Percentiles rank a stretch among this genome's conserved stretches.
These are phyloP conservation scores for Dactylella cylindrospora DNA, from an alignment of 2,329 filamentous ascomycete species.

Conservation along the genomic window DNA sequence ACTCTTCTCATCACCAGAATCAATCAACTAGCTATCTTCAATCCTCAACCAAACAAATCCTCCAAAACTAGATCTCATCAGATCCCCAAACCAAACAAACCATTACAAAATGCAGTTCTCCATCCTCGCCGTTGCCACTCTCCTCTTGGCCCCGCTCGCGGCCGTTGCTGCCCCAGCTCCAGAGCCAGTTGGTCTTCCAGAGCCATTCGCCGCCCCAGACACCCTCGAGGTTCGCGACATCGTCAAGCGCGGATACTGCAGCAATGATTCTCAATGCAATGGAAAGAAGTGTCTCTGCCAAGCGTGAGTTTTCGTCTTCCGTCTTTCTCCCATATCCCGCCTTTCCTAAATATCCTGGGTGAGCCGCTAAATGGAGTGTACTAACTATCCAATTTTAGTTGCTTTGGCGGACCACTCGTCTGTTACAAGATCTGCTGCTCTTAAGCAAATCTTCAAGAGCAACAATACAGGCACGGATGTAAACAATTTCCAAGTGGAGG, in stretches of 20 bases:
- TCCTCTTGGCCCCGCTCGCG: conserved; percentile 29
- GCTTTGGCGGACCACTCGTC: conserved; percentile 17
- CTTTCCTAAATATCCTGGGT: background rate
- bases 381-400: too few species aligned
- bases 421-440: conserved; percentile 36
- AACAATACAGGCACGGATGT: too few species aligned
- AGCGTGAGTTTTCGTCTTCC: conserved; percentile 5
- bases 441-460: too few species aligned
- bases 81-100: conserved; percentile 1
- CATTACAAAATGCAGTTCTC: conserved; percentile 31
- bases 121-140: conserved; percentile 22
- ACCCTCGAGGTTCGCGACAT: conserved; percentile 20
- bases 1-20: background rate
- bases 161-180: conserved; percentile 30
- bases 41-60: background rate
- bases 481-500: too few species aligned
- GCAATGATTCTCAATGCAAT: conserved; percentile 9
- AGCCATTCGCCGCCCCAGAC: conserved; percentile 10
- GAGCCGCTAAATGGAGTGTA: background rate
- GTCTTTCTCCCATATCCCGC: background rate
- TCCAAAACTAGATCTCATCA: background rate
- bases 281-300: conserved; percentile 19
- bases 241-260: conserved; percentile 24
- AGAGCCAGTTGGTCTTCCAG: conserved; percentile 8
- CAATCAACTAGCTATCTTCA: background rate